phyloP scores from a whole-genome alignment of 345 rosid genomes.

The Populus euphratica region DNA sequence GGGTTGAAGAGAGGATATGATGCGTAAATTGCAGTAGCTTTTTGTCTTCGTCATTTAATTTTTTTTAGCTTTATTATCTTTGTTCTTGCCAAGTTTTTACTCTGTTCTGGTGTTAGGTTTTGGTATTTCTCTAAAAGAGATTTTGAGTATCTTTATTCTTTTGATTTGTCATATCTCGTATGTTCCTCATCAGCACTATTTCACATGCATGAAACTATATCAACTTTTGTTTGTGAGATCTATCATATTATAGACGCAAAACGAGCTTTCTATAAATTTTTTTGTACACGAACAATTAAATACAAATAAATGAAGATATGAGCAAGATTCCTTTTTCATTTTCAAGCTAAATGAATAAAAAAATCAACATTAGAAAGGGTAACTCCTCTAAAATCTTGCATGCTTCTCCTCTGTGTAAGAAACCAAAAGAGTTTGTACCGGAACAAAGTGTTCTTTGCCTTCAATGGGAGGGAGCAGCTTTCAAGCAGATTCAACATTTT shows the following conservation, averaged over 20 bases:
- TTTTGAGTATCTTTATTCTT: too few species aligned
- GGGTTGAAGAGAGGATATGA: too few species aligned
- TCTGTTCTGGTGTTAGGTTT: too few species aligned
- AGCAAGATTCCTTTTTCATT: not conserved
- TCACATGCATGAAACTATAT: not conserved
- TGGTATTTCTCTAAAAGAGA: too few species aligned
- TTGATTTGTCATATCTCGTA: not conserved
- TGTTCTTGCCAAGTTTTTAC: too few species aligned
- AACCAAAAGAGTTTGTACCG: conserved; percentile 12
- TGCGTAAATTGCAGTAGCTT: too few species aligned
- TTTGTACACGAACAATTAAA: not conserved
- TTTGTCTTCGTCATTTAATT: too few species aligned
- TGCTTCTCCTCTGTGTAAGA: conserved; percentile 12
- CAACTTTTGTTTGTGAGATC: not conserved
- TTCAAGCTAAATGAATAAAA: not conserved
- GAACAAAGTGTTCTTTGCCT: too few species aligned
- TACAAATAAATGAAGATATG: not conserved
- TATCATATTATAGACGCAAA: not conserved
- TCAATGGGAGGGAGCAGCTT: conserved; percentile 13
- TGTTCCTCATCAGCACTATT: not conserved
- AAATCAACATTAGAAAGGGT: not conserved
- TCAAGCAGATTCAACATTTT: conserved; percentile 41
- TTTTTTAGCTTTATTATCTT: too few species aligned
- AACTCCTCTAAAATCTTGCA: conserved; percentile 22
- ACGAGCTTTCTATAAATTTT: not conserved